Evolutionary conservation across 192 early-diverging fungal genomes (phyloP).

Genomic region (Dispira simplex): DNA sequence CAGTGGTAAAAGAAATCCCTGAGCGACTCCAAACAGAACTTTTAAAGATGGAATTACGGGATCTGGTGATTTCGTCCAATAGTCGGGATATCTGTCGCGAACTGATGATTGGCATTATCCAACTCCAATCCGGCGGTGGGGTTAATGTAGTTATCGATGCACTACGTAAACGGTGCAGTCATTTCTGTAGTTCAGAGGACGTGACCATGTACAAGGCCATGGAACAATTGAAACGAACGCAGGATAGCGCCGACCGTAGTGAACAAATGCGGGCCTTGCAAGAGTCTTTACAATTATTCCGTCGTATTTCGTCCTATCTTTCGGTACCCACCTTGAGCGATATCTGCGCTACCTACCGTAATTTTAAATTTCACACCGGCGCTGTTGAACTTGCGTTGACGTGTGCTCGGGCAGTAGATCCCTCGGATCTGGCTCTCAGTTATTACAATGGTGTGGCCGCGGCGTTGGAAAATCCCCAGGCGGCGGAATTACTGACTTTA

Average conservation of each 20-base stretch:
- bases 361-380: conserved; percentile 23
- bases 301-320: conserved; percentile 26
- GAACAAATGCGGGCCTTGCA: conserved; percentile 21
- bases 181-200: conserved; percentile 45
- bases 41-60: conserved; percentile 33
- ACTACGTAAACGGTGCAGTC: conserved; percentile 41
- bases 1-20: conserved; percentile 27
- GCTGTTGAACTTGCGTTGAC: conserved; percentile 35
- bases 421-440: conserved; percentile 31
- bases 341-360: conserved; percentile 30
- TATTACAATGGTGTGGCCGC: conserved; percentile 40
- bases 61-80: conserved; percentile 29
- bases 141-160: conserved; percentile 43
- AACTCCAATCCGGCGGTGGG: conserved; percentile 33
- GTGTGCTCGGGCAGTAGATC: conserved; percentile 38
- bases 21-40: conserved; percentile 28
- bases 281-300: conserved; percentile 31
- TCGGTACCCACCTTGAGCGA: conserved; percentile 27
- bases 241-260: conserved; percentile 26
- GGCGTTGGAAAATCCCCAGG: conserved; percentile 26
- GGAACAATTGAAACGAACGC: conserved; percentile 33
- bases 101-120: conserved; percentile 48
- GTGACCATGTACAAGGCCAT: conserved; percentile 48
- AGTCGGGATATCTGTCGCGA: conserved; percentile 40
- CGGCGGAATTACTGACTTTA: conserved; percentile 17